Evolutionary conservation across 257 asterid species (phyloP), one percentile per base, ranked within the genome.

Genomic region (Solanum piurae): DNA sequence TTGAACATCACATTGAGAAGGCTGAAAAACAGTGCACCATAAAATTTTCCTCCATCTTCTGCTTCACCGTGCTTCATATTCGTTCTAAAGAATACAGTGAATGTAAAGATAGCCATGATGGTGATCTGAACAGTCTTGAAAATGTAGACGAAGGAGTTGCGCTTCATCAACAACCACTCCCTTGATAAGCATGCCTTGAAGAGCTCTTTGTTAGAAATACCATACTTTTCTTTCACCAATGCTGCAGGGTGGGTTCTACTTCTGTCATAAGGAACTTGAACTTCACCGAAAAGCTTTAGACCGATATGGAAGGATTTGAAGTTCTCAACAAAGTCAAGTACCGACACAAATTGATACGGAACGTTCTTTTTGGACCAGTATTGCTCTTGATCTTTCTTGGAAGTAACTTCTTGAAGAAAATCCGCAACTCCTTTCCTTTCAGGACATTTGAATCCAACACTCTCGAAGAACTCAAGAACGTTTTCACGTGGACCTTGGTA

Each of bases 341-440:
- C 95, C 7, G 97, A 90, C 25, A 94, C 87, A 58, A 90, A 93
- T 79, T 84, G 42, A 25, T 93, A 91, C 18, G 91, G 91, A 44
- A 87, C 89, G 36, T 89, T 90, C 84, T 91, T 93, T 40, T 89
- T 91, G 66, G 89, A 91, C 97, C 97, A 94, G 71, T 94, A 94
- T 83, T 94, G 97, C 88, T 90, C 96, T 87, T 94, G 97, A 84
- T 93, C 95, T 87, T 93, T 94, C 89, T 87, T 92, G 60, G 97
- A 94, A 82, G 97, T 94, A 36, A 94, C 95, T 84, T 94, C 95
- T 83, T 94, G 97, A 31, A 94, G 90, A 85, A 94, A 94, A 89
- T 94, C 97, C 2, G 97, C 95, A 8, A 93, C 94, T 76, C 95
- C 95, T 92, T 94, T 94, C 85, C 97, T 92, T 74, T 90, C 92